Evolutionary conservation across 2,329 filamentous ascomycete species (phyloP).

Genomic region (Diplodia sapinea): DNA sequence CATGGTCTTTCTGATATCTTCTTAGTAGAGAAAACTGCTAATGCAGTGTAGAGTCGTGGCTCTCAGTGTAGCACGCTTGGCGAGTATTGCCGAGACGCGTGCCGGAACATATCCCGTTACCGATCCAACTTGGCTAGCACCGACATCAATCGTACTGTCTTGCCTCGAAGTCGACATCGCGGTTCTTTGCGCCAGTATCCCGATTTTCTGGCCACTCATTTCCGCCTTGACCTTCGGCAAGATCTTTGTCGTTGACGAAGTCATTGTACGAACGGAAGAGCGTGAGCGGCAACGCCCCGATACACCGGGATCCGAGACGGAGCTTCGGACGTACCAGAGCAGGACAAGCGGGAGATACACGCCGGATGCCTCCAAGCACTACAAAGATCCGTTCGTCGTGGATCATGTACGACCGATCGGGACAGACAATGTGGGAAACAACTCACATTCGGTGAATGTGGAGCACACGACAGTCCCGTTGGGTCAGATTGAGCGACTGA

Average conservation of each 20-base stretch:
- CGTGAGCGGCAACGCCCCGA: conserved; percentile 18
- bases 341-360: neutral
- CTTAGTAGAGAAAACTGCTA: neutral
- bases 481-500: conserved; percentile 20
- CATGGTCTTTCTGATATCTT: neutral
- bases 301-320: conserved; percentile 25
- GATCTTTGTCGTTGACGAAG: conserved; percentile 49
- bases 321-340: conserved; percentile 22
- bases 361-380: conserved; percentile 3
- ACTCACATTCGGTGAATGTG: conserved; percentile 7
- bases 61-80: conserved; percentile 41
- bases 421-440: neutral
- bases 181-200: conserved; percentile 46
- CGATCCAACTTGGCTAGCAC: conserved; percentile 43
- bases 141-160: conserved; percentile 42
- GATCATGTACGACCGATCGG: conserved; percentile 15
- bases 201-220: conserved; percentile 49
- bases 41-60: conserved; percentile 37
- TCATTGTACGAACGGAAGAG: conserved; percentile 43
- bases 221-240: conserved; percentile 41
- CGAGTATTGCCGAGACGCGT: conserved; percentile 40
- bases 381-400: conserved; percentile 26
- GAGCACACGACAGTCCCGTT: conserved; percentile 23
- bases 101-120: conserved; percentile 42
- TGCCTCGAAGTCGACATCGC: conserved; percentile 48